Percentiles rank a stretch among this genome's conserved stretches.
Evolutionary conservation across 768 basidiomycete species (phyloP).

Genomic region (Psilocybe cyanescens): DNA sequence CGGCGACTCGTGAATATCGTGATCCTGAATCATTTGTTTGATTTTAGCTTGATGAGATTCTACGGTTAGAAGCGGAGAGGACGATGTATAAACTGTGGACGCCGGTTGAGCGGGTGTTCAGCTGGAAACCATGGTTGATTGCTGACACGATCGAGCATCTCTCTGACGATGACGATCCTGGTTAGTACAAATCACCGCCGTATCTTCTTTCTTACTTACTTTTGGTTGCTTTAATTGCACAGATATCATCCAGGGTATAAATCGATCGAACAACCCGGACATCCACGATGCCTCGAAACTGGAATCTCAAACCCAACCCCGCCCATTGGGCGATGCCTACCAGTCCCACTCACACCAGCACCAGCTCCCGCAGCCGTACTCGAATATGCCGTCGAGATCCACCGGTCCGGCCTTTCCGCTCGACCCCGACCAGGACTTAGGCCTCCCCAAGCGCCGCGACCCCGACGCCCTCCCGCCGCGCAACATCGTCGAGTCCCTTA

Average conservation of each 20-base stretch:
- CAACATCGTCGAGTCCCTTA: slow-evolving; percentile 56
- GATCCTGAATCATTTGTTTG: background rate
- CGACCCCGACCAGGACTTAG: slow-evolving; percentile 48
- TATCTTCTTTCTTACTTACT: too few relatives aligned
- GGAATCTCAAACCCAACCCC: background rate
- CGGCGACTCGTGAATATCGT: too few relatives aligned
- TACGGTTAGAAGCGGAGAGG: slow-evolving; percentile 55
- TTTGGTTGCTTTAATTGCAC: background rate
- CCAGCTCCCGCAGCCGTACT: background rate
- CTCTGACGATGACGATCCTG: slow-evolving; percentile 74
- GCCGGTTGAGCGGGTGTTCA: slow-evolving; percentile 46
- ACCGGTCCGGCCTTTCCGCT: slow-evolving; percentile 1
- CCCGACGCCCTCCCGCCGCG: slow-evolving; percentile 76
- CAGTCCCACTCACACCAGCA: background rate
- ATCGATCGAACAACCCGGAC: background rate
- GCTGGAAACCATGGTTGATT: slow-evolving; percentile 49
- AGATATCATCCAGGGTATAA: slow-evolving; percentile 60
- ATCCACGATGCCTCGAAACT: background rate
- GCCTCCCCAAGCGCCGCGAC: slow-evolving; percentile 60
- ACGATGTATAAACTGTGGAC: slow-evolving; percentile 56
- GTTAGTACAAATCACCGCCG: slow-evolving; percentile 28
- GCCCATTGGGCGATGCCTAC: background rate
- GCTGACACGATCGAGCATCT: slow-evolving; percentile 45
- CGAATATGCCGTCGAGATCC: background rate
- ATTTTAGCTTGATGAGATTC: slow-evolving; percentile 58